These are phyloP conservation scores for Saccharomyces hybrid DNA, from an alignment of 1,139 yeast genomes.

Conservation along the genomic window DNA sequence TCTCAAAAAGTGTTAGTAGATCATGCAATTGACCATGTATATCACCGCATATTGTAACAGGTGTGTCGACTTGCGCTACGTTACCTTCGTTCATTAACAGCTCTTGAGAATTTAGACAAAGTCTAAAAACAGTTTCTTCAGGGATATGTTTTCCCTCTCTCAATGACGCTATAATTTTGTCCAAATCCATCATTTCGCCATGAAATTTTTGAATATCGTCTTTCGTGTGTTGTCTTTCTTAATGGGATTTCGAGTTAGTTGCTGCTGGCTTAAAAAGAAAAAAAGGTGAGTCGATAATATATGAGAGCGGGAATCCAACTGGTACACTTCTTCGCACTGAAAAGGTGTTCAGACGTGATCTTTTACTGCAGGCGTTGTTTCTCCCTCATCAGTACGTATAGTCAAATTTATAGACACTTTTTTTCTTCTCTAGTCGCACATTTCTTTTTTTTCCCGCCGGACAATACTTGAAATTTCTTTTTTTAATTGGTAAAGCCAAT, in stretches of 20 bases:
- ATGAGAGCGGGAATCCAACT: neutral
- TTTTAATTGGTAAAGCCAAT: neutral
- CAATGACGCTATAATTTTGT: conserved; percentile 47
- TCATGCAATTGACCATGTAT: conserved; percentile 97
- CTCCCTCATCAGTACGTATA: neutral
- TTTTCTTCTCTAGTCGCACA: neutral
- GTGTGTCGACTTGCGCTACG: conserved; percentile 90
- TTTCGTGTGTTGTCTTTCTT: neutral
- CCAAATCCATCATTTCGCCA: conserved; percentile 21
- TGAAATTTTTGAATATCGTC: neutral
- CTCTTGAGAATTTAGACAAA: conserved; percentile 89
- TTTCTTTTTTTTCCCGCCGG: conserved; percentile 1
- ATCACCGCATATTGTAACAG: conserved; percentile 98
- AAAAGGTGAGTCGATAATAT: neutral
- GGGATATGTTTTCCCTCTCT: conserved; percentile 74
- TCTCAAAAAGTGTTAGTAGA: conserved; percentile 71
- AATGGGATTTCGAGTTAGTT: neutral
- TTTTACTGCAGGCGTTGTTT: neutral
- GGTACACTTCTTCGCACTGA: neutral
- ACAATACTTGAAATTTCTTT: neutral
- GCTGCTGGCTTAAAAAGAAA: neutral
- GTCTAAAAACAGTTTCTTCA: conserved; percentile 71
- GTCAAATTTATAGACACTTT: neutral
- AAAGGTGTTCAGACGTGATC: neutral
- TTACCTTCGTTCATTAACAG: conserved; percentile 85